Evolutionary conservation across 208 protist genomes (phyloP).

Genomic region (Strigomonas culicis): DNA sequence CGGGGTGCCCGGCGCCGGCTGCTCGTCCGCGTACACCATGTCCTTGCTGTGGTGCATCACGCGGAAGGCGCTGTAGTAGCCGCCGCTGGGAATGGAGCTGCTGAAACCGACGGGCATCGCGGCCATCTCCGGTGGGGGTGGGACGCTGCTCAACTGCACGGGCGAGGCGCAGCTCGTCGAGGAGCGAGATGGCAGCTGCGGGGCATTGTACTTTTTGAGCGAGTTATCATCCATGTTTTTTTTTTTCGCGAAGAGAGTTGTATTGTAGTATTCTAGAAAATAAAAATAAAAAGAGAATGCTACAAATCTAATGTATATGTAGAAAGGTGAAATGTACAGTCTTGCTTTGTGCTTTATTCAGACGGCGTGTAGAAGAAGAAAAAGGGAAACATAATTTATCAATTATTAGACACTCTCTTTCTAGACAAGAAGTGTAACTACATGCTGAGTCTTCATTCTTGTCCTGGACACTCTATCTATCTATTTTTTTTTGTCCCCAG

Average conservation of each 20-base stretch:
- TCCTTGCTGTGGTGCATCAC: neutral
- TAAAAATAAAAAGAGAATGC: neutral
- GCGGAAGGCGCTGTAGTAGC: neutral
- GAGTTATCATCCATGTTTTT: too few relatives aligned
- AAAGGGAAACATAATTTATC: slow-evolving; percentile 1
- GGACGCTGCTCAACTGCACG: neutral
- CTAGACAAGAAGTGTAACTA: too few relatives aligned
- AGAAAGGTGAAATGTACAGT: neutral
- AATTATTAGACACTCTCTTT: too few relatives aligned
- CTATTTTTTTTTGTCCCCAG: too few relatives aligned
- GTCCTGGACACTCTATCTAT: too few relatives aligned
- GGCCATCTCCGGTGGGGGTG: neutral
- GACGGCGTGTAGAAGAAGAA: neutral
- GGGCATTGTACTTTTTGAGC: too few relatives aligned
- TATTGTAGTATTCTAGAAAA: slow-evolving; percentile 3
- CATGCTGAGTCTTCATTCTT: too few relatives aligned
- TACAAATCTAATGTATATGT: neutral
- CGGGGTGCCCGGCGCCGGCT: neutral
- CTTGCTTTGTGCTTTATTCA: too few relatives aligned
- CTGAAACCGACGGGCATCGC: slow-evolving; percentile 4
- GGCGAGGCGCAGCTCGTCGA: too few relatives aligned
- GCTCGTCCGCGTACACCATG: neutral
- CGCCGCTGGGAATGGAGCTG: slow-evolving; percentile 8
- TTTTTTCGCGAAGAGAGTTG: too few relatives aligned
- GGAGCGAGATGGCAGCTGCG: too few relatives aligned